These are phyloP conservation scores for Diaporthe amygdali DNA, from an alignment of 2,329 filamentous ascomycete genomes.

Conservation along the genomic window DNA sequence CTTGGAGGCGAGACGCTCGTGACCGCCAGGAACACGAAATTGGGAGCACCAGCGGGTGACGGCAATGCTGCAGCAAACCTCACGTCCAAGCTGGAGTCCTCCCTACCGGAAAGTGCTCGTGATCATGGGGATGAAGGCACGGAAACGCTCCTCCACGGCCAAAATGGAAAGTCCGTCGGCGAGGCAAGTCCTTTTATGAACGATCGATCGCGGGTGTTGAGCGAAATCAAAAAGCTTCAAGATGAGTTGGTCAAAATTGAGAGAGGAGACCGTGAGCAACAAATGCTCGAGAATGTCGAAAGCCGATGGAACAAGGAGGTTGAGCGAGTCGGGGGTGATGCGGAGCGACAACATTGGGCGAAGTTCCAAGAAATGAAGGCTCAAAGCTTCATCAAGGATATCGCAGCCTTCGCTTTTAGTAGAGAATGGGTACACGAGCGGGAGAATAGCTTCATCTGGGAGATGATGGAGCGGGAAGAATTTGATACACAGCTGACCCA, in stretches of 20 bases:
- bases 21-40: not conserved
- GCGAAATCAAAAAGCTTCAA: not conserved
- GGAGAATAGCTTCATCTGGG: not conserved
- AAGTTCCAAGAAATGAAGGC: not conserved
- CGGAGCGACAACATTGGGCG: not conserved
- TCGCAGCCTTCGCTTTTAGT: not conserved
- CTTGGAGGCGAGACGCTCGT: not conserved
- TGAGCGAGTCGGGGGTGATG: not conserved
- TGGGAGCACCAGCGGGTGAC: not conserved
- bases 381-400: not conserved
- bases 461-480: not conserved
- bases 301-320: not conserved
- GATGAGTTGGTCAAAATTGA: not conserved
- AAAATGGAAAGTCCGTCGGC: too few species aligned
- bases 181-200: fast-evolving
- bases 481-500: not conserved
- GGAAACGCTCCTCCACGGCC: too few species aligned
- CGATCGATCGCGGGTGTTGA: not conserved
- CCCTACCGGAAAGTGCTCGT: not conserved
- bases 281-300: not conserved
- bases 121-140: not conserved
- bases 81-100: not conserved
- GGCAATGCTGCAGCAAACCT: not conserved
- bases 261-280: not conserved
- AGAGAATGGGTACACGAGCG: not conserved